Base-by-base conservation (phyloP, 2,329 filamentous ascomycete species). In the Fusarium subglutinans region DNA sequence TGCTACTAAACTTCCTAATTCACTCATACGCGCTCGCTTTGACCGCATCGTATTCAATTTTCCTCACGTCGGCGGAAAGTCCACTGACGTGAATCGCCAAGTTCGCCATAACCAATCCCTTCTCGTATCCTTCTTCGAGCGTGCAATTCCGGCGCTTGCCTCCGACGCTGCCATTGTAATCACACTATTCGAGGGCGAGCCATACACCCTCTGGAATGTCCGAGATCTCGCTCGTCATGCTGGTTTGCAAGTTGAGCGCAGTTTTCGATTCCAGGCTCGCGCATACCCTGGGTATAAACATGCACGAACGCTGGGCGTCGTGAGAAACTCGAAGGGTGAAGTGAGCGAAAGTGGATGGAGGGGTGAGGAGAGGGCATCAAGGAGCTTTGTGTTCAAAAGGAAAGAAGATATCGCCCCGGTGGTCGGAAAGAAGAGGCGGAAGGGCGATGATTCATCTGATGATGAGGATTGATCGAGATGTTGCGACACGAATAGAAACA, bases 161-260 rank as follows among this genome's bases (percentile, higher is more conserved):
- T 83, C 84, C 2, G 85, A 87, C 11, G 91, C 91, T 41, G 80
- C 89, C 76, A 91, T 98, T 61, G 83, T 98, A 59, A 91, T 98
- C 28, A 97, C 95, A 0, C 85, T 98, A 15, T 99, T 99, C 81
- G 96, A 98, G 82, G 93, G 93, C 66, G 93, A 97, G 82, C 96
- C 96, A 1, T 99, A 99, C 81, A 96, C 94, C 5, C 88, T 98
- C 2, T 99, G 96, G 96, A 98, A 98, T 84, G 88, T 98, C 33
- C 90, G 92, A 41, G 96, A 98, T 84, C 86, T 99, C 35, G 96
- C 90, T 5, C 88, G 96, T 12, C 94, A 98, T 81, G 87, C 87
- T 9, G 93, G 93, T 10, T 84, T 96, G 57, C 88, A 89, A 78
- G 92, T 95, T 41, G 86, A 91, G 76, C 85, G 88, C 77, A 94